Evolutionary conservation across 83 land plant genomes (phyloP).

Genomic region (Isoetes engelmannii): DNA sequence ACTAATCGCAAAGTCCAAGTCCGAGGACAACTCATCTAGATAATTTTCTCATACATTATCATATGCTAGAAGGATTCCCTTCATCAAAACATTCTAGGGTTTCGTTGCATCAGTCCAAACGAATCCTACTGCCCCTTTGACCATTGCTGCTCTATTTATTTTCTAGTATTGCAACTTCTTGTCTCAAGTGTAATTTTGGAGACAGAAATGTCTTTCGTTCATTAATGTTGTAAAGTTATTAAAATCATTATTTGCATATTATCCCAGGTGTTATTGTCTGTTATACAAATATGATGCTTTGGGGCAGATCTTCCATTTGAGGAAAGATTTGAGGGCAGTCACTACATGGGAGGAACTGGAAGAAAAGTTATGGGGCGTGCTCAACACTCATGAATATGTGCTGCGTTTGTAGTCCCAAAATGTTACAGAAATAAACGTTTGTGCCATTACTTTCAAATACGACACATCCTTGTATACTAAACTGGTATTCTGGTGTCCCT

Average conservation of each 20-base stretch:
- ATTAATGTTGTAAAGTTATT: background rate
- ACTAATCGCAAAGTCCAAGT: too few relatives aligned
- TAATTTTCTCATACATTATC: too few relatives aligned
- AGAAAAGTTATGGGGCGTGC: conserved; percentile 65
- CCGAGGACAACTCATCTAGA: too few relatives aligned
- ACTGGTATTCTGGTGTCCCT: too few relatives aligned
- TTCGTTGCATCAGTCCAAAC: background rate
- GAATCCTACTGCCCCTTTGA: background rate
- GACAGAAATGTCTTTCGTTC: background rate
- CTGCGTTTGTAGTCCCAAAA: too few relatives aligned
- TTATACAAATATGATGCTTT: conserved; percentile 74
- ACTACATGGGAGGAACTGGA: conserved; percentile 86
- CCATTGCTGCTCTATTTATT: background rate
- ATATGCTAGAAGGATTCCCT: too few relatives aligned
- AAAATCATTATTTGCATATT: background rate
- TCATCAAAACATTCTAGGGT: too few relatives aligned
- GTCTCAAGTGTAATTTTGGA: background rate
- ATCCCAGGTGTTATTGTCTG: conserved; percentile 83
- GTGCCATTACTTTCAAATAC: too few relatives aligned
- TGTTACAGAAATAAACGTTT: too few relatives aligned
- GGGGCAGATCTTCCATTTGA: conserved; percentile 66
- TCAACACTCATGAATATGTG: conserved; percentile 26
- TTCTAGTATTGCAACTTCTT: background rate
- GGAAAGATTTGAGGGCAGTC: conserved; percentile 56
- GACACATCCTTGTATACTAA: too few relatives aligned